A percentile compares a stretch with the other conserved stretches of the same genome.
Conservation (phyloP, 257 asterid genomes). For the Thymus mandschuricus region DNA sequence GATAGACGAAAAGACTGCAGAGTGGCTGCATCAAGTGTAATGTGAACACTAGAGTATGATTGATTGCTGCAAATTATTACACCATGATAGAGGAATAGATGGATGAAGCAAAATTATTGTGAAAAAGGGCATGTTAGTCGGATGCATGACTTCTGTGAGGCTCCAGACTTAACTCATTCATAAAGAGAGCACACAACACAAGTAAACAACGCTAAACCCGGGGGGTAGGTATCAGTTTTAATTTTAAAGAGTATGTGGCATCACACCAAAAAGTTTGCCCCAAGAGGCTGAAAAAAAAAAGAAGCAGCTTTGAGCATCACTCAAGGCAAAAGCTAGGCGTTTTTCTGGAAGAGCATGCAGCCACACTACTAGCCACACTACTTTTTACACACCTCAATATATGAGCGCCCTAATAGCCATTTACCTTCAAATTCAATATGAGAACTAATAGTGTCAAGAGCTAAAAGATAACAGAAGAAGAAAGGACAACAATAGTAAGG, state of each 20-base stretch:
- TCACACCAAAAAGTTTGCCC: not conserved
- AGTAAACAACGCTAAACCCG: no score
- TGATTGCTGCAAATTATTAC: not conserved
- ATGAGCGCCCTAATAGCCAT: not conserved
- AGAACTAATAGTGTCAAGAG: conserved; percentile 7
- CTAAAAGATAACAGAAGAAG: not conserved
- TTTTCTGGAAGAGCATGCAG: not conserved
- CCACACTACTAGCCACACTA: not conserved
- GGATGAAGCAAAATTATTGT: not conserved
- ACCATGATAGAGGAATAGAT: not conserved
- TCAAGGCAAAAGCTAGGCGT: no score
- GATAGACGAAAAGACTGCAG: conserved; percentile 1
- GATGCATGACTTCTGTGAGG: conserved; percentile 16
- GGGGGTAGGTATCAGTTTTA: no score
- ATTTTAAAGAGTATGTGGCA: not conserved
- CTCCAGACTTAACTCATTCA: not conserved
- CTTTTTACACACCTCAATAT: not conserved
- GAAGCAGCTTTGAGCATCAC: no score
- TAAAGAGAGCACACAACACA: not conserved
- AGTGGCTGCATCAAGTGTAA: conserved; percentile 4
- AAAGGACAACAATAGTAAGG: not conserved
- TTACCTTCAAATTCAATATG: not conserved
- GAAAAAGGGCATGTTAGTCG: not conserved
- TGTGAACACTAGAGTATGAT: not conserved
- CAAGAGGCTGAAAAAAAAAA: not conserved